Base-by-base conservation (phyloP, 768 basidiomycete species). In the Serendipita indica region DNA sequence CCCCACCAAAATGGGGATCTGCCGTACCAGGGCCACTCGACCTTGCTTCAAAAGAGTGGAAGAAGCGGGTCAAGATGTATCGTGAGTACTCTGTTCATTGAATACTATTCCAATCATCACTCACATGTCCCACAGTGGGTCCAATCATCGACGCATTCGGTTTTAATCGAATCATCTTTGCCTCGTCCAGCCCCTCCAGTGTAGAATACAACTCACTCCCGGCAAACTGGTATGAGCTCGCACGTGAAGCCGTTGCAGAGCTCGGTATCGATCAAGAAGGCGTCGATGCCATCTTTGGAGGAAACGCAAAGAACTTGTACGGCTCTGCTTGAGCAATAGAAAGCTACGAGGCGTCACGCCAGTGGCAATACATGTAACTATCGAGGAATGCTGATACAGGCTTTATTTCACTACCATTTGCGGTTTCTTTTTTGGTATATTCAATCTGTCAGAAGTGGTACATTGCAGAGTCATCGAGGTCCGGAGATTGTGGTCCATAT, bases 61-160 rank as follows among this genome's bases (percentile, higher is more conserved):
- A 71, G 67, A 77, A 82, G 57, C 74, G 85, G 59, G 79, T 89
- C 69, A 90, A 85, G 74, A 85, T 90, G 79, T 90, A 87, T 71
- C 72, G 88, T 90, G 65, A 72, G 87, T 63, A 16, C 22, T 27
- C 34, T 63, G 27, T 22, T 13, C 20, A 37, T 34, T 54, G 33
- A 61, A 39, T 18, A 30, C 39, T 39, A 4, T 16, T 27, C 20
- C 20, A n/a, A 79, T 64, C 61, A 57, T 62, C 33, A 28, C 35
- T 37, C 7, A 54, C 32, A 22, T 41, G 28, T 52, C 12, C 30
- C 20, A 3, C 60, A 91, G 88, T 90, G 63, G 84, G 81, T 5
- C 89, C 86, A 14, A 83, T 84, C 34, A 71, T 89, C 62, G 89
- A 91, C 67, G 89, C 89, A 2, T 90, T 90, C 67, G 89, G 89